Evolutionary conservation across 108 stramenopile species (phyloP).

Genomic region (Fragilaria crotonensis): DNA sequence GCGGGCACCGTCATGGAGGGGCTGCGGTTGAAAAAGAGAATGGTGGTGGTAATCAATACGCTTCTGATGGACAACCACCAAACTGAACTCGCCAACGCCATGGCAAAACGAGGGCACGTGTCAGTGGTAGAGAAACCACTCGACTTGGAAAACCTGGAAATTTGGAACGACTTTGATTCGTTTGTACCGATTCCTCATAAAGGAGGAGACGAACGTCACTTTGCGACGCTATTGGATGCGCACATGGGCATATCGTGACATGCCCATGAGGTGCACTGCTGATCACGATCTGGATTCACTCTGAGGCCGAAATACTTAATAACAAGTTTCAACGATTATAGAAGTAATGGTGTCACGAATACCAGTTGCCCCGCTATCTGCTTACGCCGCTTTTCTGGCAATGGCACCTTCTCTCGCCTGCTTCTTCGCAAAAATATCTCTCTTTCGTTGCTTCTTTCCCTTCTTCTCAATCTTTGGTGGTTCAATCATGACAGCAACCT

Average conservation of each 20-base stretch:
- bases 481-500: slow-evolving; percentile 49
- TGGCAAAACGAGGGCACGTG: slow-evolving; percentile 57
- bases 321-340: too few relatives aligned
- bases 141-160: slow-evolving; percentile 7
- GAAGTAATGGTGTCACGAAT: too few relatives aligned
- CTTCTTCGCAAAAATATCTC: slow-evolving; percentile 52
- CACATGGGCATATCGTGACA: slow-evolving; percentile 5
- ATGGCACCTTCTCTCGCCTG: too few relatives aligned
- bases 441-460: slow-evolving; percentile 66
- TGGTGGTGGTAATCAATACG: slow-evolving; percentile 85
- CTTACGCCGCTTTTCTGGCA: too few relatives aligned
- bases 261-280: too few relatives aligned
- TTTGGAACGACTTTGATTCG: slow-evolving; percentile 29
- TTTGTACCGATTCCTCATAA: slow-evolving; percentile 23
- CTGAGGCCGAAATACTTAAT: too few relatives aligned
- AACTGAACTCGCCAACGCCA: slow-evolving; percentile 81
- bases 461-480: slow-evolving; percentile 64
- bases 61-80: slow-evolving; percentile 95
- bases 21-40: slow-evolving; percentile 29
- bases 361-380: too few relatives aligned
- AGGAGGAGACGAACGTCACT: slow-evolving; percentile 23
- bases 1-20: slow-evolving; percentile 92
- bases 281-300: too few relatives aligned
- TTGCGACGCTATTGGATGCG: slow-evolving; percentile 30
- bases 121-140: slow-evolving; percentile 36